Evolutionary conservation across 108 stramenopile genomes (phyloP), one percentile per base, ranked within the genome.

Genomic region (Epithemia pelagica): DNA sequence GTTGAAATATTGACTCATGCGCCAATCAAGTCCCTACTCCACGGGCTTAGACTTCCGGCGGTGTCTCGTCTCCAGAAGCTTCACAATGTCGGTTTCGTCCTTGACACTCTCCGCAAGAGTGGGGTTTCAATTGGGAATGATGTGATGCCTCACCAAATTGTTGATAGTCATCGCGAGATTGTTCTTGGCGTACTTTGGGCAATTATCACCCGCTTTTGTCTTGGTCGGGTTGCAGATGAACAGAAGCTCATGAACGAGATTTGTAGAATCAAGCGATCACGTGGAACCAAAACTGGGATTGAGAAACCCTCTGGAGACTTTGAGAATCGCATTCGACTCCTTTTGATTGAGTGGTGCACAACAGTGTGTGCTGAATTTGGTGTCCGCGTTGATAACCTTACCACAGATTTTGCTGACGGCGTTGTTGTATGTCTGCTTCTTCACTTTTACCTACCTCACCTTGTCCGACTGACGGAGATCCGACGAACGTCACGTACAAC

Each of bases 61-160:
- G 75, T 86, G 15, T 90, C 91, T 29, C 74, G 98, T 7, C 75
- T 94, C 46, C 92, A 97, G 70, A 97, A 96, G 77, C 61, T 97
- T 7, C 89, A 91, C 81, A 99, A 99, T 71, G 80, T 94, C 0
- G 79, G 80, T 25, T 30, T 83, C 23, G 95, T 87, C 2, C 72
- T 98, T 15, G 23, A 62, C 1, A 66, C 57, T 26, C 66, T 92
- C 23, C 52, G 68, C 2, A 46, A 78, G 2, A 58, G 62, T 18
- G 87, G 86, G 37, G 75, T 89, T 1, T 67, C 75, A 2, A 72
- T 84, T 64, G 68, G 84, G 19, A 61, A 75, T 18, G 85, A 86
- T 58, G 64, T 96, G 32, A 71, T 67, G 30, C 67, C 91, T 7
- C 86, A 89, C 69, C 86, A 90, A 32, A 86, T 91, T 65, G 90